Evolutionary conservation across 2,329 filamentous ascomycete species (phyloP).

Genomic region (Diplodia intermedia): DNA sequence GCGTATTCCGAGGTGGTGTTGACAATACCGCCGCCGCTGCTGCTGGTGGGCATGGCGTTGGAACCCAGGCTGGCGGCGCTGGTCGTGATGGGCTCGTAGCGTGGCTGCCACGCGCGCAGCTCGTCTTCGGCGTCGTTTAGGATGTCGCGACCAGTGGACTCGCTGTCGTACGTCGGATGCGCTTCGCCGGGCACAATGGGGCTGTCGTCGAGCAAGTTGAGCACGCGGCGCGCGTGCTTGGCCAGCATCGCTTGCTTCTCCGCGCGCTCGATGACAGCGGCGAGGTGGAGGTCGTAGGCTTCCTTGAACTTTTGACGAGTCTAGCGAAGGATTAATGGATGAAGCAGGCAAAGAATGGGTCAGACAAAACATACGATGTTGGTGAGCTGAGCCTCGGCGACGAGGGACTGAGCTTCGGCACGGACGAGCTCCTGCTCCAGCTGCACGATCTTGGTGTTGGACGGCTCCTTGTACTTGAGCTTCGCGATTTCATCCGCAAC

Average conservation of each 20-base stretch:
- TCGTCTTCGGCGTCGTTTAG: constrained; percentile 93
- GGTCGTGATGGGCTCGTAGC: constrained; percentile 58
- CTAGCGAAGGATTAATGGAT: constrained; percentile 54
- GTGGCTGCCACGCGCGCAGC: constrained; percentile 74
- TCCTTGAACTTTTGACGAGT: constrained; percentile 97
- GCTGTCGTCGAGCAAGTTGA: constrained; percentile 86
- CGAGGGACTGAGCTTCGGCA: constrained; percentile 92
- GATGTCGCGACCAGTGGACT: constrained; percentile 75
- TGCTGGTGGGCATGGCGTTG: constrained; percentile 52
- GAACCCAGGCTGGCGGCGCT: constrained; percentile 57
- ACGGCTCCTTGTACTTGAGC: constrained; percentile 90
- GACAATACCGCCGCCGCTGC: not conserved
- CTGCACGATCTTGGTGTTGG: constrained; percentile 78
- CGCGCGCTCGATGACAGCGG: constrained; percentile 90
- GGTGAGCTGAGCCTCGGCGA: constrained; percentile 94
- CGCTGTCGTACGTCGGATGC: constrained; percentile 69
- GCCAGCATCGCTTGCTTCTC: constrained; percentile 97
- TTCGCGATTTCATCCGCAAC: constrained; percentile 91
- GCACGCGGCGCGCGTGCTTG: constrained; percentile 82
- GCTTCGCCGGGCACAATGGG: constrained; percentile 87
- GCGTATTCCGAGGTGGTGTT: constrained; percentile 8
- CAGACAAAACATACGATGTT: constrained; percentile 73
- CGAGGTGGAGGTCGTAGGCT: constrained; percentile 86
- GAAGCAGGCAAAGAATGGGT: not conserved
- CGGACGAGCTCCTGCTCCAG: constrained; percentile 96